A percentile compares a stretch with the other conserved stretches of the same genome.
phyloP scores from a whole-genome alignment of 164 flowering plant species.

The Stephania japonica region DNA sequence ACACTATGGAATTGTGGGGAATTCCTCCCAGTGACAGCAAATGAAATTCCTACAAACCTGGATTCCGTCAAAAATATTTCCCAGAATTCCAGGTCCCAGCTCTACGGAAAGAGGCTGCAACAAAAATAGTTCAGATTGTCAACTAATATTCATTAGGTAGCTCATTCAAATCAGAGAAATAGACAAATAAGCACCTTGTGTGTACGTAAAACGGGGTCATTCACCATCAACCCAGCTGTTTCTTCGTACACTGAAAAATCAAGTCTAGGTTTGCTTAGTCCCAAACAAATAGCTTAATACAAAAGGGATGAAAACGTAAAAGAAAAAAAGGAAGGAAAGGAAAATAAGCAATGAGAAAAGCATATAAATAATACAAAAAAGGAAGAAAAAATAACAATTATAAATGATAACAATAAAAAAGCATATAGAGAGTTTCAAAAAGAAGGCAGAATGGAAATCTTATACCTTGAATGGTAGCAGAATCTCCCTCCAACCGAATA shows the following conservation, averaged over 20 bases:
- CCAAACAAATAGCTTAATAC: neutral
- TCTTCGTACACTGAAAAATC: conserved; percentile 81
- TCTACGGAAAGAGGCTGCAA: conserved; percentile 97
- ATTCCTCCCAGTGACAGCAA: neutral
- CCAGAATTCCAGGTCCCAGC: conserved; percentile 96
- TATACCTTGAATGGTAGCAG: conserved; percentile 98
- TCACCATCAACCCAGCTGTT: conserved; percentile 94
- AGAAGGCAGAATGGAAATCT: neutral
- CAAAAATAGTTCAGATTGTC: neutral
- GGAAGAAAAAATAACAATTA: neutral
- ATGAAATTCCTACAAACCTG: conserved; percentile 50
- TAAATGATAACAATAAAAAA: neutral
- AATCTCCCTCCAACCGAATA: conserved; percentile 98
- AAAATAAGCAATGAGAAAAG: too few species aligned
- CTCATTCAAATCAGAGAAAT: neutral
- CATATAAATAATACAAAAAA: neutral
- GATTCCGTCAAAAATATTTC: conserved; percentile 97
- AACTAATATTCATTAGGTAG: neutral
- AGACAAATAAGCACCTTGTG: conserved; percentile 53
- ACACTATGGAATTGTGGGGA: neutral
- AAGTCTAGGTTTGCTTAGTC: neutral
- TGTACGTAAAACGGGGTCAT: conserved; percentile 93
- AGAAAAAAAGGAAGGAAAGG: neutral
- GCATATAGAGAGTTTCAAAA: neutral
- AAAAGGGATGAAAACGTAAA: neutral